Conservation (phyloP, 805 yeast genomes). For the Metschnikowia gelsemii region DNA sequence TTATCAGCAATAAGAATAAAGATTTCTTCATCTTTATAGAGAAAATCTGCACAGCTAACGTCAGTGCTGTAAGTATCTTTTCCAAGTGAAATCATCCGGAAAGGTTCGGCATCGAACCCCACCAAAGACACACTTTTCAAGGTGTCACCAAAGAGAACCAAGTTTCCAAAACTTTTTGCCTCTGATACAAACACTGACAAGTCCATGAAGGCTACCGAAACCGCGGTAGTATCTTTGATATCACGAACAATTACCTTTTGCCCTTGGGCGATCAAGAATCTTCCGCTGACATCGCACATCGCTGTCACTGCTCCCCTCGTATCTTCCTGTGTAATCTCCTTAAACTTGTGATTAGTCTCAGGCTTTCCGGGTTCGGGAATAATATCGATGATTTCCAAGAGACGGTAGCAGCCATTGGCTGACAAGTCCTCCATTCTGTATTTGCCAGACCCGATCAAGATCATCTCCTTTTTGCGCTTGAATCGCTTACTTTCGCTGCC, state of each 20-base stretch:
- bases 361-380: conserved; percentile 89
- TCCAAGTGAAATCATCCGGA: conserved; percentile 74
- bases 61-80: conserved; percentile 66
- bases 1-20: conserved; percentile 68
- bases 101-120: conserved; percentile 95
- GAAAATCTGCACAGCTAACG: conserved; percentile 72
- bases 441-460: conserved; percentile 77
- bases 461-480: conserved; percentile 57
- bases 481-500: conserved; percentile 42
- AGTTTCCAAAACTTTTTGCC: conserved; percentile 77
- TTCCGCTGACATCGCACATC: conserved; percentile 76
- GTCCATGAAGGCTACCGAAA: conserved; percentile 92
- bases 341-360: conserved; percentile 76
- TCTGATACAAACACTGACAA: conserved; percentile 78
- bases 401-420: conserved; percentile 72
- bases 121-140: conserved; percentile 73
- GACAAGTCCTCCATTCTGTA: conserved; percentile 78
- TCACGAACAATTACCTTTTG: conserved; percentile 79
- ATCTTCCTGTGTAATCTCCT: conserved; percentile 67
- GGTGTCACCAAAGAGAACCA: conserved; percentile 79
- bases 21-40: conserved; percentile 67
- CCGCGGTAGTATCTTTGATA: conserved; percentile 81
- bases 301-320: conserved; percentile 83
- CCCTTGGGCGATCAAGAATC: conserved; percentile 83
- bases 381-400: conserved; percentile 74